Percentiles rank a stretch among this genome's conserved stretches.
These are phyloP conservation scores for Candida montana DNA, from an alignment of 805 yeast genomes.

Conservation along the genomic window DNA sequence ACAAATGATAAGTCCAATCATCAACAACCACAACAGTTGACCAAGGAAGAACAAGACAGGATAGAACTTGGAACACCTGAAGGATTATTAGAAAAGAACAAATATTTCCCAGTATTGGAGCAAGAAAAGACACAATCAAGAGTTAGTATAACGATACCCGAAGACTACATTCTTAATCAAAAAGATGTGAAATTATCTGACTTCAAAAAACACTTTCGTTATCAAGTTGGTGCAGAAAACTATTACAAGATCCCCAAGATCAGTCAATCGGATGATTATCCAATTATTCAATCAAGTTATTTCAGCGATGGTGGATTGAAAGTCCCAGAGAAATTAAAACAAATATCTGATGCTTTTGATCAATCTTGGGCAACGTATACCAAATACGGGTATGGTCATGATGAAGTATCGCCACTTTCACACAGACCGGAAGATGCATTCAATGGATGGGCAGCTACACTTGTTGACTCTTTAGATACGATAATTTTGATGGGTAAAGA, in stretches of 20 bases:
- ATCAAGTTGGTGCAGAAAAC: conserved; percentile 23
- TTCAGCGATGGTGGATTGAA: conserved; percentile 27
- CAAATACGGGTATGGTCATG: conserved; percentile 39
- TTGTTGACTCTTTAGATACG: conserved; percentile 49
- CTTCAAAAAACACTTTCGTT: conserved; percentile 16
- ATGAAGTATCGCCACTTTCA: conserved; percentile 38
- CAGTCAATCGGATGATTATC: conserved; percentile 16
- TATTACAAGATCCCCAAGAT: conserved; percentile 18
- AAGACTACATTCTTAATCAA: conserved; percentile 19
- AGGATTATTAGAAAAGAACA: conserved; percentile 30
- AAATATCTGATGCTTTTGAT: conserved; percentile 33
- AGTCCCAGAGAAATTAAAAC: conserved; percentile 22
- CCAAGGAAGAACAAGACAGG: conserved; percentile 4
- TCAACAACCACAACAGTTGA: neutral
- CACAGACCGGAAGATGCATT: conserved; percentile 33
- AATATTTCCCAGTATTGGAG: conserved; percentile 33
- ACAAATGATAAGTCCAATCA: conserved; percentile 2
- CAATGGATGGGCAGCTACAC: conserved; percentile 46
- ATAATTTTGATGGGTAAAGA: conserved; percentile 39
- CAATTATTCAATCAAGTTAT: conserved; percentile 25
- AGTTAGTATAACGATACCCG: conserved; percentile 11
- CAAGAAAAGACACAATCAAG: conserved; percentile 14
- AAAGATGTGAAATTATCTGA: conserved; percentile 16
- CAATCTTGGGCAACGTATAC: conserved; percentile 42
- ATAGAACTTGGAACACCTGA: conserved; percentile 3